These are phyloP conservation scores for Pleurotus eryngii DNA, from an alignment of 768 basidiomycete genomes.

Conservation along the genomic window DNA sequence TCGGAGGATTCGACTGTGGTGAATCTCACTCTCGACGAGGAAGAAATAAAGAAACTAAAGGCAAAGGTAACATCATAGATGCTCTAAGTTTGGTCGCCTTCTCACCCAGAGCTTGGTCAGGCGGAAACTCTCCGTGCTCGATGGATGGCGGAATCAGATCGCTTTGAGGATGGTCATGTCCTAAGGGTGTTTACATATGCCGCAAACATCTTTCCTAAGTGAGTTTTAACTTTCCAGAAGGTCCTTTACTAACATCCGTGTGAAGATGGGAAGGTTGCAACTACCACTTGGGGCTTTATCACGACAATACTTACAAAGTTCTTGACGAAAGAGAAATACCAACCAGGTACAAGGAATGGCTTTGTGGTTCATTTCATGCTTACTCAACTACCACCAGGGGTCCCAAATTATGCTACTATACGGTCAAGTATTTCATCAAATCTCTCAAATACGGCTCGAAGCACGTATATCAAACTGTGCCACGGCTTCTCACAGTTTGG, in stretches of 20 bases:
- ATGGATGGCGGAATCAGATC: constrained; percentile 90
- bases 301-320: constrained; percentile 71
- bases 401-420: constrained; percentile 60
- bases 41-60: constrained; percentile 49
- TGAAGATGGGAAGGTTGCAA: constrained; percentile 79
- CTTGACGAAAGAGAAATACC: constrained; percentile 43
- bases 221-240: constrained; percentile 8
- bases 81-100: background rate
- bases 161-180: constrained; percentile 67
- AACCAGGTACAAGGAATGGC: constrained; percentile 33
- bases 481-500: constrained; percentile 93
- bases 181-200: constrained; percentile 55
- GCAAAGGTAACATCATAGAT: constrained; percentile 56
- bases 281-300: constrained; percentile 86
- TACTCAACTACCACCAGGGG: constrained; percentile 35
- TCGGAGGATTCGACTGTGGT: constrained; percentile 42
- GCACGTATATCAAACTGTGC: constrained; percentile 94
- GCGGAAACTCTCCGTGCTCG: constrained; percentile 79
- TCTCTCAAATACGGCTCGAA: constrained; percentile 86
- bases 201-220: constrained; percentile 49
- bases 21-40: constrained; percentile 57
- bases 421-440: constrained; percentile 62
- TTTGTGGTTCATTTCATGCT: background rate
- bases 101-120: constrained; percentile 31
- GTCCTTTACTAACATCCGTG: constrained; percentile 4